phyloP scores from a whole-genome alignment of 345 rosid genomes.

The Eucalyptus globulus region DNA sequence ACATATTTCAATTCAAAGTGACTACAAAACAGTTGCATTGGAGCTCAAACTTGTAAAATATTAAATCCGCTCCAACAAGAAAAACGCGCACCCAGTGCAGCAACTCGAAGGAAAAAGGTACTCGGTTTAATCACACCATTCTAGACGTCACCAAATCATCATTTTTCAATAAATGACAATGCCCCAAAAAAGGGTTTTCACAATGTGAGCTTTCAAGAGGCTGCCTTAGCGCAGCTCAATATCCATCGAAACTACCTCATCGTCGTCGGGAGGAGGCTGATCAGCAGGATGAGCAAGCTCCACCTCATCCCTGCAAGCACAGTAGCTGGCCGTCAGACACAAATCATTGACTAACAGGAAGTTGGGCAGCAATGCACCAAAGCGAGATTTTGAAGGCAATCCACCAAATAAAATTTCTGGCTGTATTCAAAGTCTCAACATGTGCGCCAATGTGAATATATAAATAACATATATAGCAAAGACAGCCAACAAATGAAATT shows the following conservation, averaged over 20 bases:
- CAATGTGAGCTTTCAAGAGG: background rate
- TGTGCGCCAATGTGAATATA: background rate
- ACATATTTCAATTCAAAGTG: background rate
- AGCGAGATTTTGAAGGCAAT: background rate
- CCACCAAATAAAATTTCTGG: background rate
- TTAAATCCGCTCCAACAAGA: background rate
- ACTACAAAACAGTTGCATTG: background rate
- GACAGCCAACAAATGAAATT: background rate
- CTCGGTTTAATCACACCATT: background rate
- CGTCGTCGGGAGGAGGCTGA: conserved; percentile 77
- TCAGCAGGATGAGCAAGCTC: conserved; percentile 64
- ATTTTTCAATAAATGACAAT: background rate
- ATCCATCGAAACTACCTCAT: conserved; percentile 46
- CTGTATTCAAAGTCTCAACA: background rate
- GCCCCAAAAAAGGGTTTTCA: background rate
- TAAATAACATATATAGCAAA: background rate
- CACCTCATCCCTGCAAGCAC: conserved; percentile 48
- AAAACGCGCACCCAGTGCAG: background rate
- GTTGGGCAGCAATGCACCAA: background rate
- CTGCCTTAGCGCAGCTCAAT: background rate
- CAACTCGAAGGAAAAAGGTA: background rate
- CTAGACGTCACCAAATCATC: background rate
- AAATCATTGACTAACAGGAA: background rate
- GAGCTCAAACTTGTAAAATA: background rate
- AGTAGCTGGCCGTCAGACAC: background rate